A percentile compares a stretch with the other conserved stretches of the same genome.
phyloP scores from a whole-genome alignment of 257 asterid species.

The Perilla frutescens region DNA sequence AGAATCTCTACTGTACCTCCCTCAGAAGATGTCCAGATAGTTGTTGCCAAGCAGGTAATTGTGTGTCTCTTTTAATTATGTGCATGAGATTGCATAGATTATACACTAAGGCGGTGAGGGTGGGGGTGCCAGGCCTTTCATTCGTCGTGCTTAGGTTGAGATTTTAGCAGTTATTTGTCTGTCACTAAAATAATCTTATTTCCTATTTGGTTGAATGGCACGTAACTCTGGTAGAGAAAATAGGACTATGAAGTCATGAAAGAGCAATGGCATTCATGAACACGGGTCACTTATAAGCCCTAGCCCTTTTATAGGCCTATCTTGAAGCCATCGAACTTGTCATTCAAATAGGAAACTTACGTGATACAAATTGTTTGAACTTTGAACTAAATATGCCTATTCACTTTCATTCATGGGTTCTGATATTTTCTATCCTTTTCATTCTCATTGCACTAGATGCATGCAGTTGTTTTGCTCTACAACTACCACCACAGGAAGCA shows the following conservation, averaged over 20 bases:
- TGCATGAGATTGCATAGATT: not conserved
- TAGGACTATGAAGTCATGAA: not conserved
- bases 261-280: not conserved
- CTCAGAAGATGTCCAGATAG: slow-evolving; percentile 39
- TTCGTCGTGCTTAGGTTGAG: not conserved
- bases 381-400: slow-evolving; percentile 1
- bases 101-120: not conserved
- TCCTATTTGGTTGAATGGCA: not conserved
- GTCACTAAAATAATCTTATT: not conserved
- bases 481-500: slow-evolving; percentile 77
- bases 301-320: not conserved
- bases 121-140: not conserved
- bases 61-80: not conserved
- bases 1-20: slow-evolving; percentile 45
- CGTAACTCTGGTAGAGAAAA: not conserved
- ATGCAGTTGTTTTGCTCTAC: slow-evolving; percentile 79
- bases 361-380: not conserved
- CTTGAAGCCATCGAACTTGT: not conserved
- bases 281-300: not conserved
- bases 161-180: not conserved
- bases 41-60: slow-evolving; percentile 69
- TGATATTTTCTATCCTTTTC: slow-evolving; percentile 22
- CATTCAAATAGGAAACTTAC: not conserved
- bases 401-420: not conserved
- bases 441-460: slow-evolving; percentile 55